Conservation (phyloP, 768 basidiomycete species). For the Collybia mongolica region DNA sequence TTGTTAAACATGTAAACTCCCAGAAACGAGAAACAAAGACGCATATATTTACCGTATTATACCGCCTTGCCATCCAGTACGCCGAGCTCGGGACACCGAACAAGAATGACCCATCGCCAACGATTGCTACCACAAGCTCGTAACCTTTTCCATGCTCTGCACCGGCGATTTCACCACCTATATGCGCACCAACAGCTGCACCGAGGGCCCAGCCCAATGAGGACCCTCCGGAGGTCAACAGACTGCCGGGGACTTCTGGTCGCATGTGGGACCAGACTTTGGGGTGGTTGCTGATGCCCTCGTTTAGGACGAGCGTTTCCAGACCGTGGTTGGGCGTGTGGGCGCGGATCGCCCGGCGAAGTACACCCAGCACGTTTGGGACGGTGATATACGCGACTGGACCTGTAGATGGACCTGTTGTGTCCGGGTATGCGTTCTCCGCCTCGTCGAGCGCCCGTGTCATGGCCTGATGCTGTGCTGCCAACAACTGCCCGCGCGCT, state of each 20-base stretch:
- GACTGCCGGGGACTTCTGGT: slow-evolving; percentile 46
- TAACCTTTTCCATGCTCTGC: slow-evolving; percentile 23
- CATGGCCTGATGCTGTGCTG: slow-evolving; percentile 21
- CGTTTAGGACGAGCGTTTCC: slow-evolving; percentile 53
- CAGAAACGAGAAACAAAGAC: background rate
- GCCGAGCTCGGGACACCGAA: slow-evolving; percentile 65
- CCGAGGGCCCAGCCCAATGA: slow-evolving; percentile 71
- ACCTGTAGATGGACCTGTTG: slow-evolving; percentile 2
- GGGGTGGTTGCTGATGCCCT: slow-evolving; percentile 58
- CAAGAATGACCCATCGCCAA: slow-evolving; percentile 71
- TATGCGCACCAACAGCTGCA: slow-evolving; percentile 56
- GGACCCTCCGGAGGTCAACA: slow-evolving; percentile 60
- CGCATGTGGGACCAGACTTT: slow-evolving; percentile 58
- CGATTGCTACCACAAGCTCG: slow-evolving; percentile 58
- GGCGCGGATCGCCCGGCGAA: slow-evolving; percentile 40
- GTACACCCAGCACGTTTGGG: slow-evolving; percentile 46
- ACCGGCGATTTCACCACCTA: slow-evolving; percentile 37
- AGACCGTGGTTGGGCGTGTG: slow-evolving; percentile 36
- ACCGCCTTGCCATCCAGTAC: slow-evolving; percentile 73
- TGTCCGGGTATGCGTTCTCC: slow-evolving; percentile 25
- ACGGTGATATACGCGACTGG: slow-evolving; percentile 29
- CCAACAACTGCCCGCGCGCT: slow-evolving; percentile 12
- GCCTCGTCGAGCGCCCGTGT: slow-evolving; percentile 20
- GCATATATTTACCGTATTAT: slow-evolving; percentile 51
- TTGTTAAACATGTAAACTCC: background rate